Evolutionary conservation across 2,329 filamentous ascomycete genomes (phyloP).

Genomic region (Chaetomium sp.): DNA sequence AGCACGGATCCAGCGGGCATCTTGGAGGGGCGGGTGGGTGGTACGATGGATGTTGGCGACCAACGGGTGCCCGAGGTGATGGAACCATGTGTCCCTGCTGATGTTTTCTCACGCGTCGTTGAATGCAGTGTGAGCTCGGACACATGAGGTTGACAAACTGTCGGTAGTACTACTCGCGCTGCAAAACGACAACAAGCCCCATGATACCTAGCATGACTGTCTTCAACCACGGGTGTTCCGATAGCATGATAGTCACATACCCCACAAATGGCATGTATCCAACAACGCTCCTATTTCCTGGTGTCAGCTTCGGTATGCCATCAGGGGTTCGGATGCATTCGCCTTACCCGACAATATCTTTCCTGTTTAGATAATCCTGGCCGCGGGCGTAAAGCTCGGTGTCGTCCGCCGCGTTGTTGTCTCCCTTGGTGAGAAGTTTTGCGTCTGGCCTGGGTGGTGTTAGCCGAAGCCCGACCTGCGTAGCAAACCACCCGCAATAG

Average conservation of each 20-base stretch:
- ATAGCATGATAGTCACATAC: constrained; percentile 94
- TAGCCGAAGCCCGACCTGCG: constrained; percentile 5
- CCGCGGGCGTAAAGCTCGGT: constrained; percentile 83
- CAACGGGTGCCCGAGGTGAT: not conserved
- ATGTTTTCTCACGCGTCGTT: not conserved
- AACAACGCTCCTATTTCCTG: constrained; percentile 59
- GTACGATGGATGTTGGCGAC: not conserved
- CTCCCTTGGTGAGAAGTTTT: constrained; percentile 92
- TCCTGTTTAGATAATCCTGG: constrained; percentile 82
- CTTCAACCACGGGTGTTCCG: constrained; percentile 96
- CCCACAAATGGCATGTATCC: constrained; percentile 94
- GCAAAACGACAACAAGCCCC: constrained; percentile 89
- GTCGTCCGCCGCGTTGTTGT: constrained; percentile 94
- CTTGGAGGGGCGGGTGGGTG: not conserved
- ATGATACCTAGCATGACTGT: constrained; percentile 92
- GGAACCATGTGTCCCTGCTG: not conserved
- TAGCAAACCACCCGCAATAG: not conserved
- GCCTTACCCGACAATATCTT: constrained; percentile 83
- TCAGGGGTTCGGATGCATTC: not conserved
- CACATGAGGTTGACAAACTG: not conserved
- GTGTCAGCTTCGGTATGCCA: constrained; percentile 22
- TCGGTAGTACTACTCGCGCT: constrained; percentile 68
- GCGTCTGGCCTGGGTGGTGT: constrained; percentile 50
- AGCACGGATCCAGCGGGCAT: not conserved
- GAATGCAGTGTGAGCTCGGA: not conserved